A percentile compares a stretch with the other conserved stretches of the same genome.
These are phyloP conservation scores for Rutstroemia sp. DNA, from an alignment of 2,329 filamentous ascomycete genomes.

Conservation along the genomic window DNA sequence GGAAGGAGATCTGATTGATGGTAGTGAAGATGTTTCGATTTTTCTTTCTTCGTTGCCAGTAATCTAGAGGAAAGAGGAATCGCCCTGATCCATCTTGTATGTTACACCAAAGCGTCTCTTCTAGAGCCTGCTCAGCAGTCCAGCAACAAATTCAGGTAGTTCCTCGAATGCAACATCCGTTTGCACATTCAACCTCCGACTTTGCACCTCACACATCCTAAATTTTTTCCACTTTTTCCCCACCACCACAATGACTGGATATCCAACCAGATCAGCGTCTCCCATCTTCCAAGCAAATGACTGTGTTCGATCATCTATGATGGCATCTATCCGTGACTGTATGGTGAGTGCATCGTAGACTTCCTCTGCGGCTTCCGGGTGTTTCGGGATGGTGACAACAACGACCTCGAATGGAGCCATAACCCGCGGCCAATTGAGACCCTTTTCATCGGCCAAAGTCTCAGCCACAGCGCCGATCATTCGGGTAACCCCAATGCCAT, in stretches of 20 bases:
- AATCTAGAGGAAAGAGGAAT: too few relatives aligned
- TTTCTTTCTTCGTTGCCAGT: too few relatives aligned
- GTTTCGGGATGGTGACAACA: conserved; percentile 48
- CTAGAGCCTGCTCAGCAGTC: too few relatives aligned
- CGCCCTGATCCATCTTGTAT: too few relatives aligned
- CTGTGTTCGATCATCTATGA: conserved; percentile 66
- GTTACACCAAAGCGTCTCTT: too few relatives aligned
- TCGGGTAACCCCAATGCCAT: conserved; percentile 88
- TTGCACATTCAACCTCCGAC: too few relatives aligned
- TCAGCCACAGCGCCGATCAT: conserved; percentile 83
- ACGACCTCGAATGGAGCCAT: conserved; percentile 80
- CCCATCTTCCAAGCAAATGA: conserved; percentile 77
- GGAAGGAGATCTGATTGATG: too few relatives aligned
- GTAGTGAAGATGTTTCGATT: too few relatives aligned
- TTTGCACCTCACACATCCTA: too few relatives aligned
- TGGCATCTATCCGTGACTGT: conserved; percentile 45
- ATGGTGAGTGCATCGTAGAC: conserved; percentile 55
- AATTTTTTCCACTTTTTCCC: too few relatives aligned
- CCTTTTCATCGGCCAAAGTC: conserved; percentile 60
- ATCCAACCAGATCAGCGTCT: conserved; percentile 85
- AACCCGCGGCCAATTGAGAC: conserved; percentile 78
- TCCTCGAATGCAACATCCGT: too few relatives aligned
- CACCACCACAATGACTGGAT: conserved; percentile 42
- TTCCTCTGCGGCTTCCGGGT: conserved; percentile 40
- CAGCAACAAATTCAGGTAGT: too few relatives aligned